Conservation (phyloP, 345 rosid genomes). For the Camelina hispida region DNA sequence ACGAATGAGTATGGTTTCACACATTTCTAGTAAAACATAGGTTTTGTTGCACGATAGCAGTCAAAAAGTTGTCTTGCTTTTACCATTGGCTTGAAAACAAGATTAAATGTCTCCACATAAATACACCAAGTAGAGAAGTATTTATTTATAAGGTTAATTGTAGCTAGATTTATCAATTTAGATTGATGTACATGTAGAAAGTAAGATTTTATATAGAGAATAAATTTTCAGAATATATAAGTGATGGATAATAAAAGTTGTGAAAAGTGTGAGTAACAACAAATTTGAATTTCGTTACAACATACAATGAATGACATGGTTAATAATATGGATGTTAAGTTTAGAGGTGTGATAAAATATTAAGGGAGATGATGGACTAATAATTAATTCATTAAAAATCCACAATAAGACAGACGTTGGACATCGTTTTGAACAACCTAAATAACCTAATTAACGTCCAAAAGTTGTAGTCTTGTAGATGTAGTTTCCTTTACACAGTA, state of each 20-base stretch:
- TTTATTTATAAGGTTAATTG: background rate
- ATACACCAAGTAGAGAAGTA: background rate
- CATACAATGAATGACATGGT: slow-evolving; percentile 27
- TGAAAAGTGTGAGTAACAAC: background rate
- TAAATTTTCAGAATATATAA: background rate
- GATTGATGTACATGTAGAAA: background rate
- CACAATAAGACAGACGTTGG: slow-evolving; percentile 42
- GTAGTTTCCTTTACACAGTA: slow-evolving; percentile 46
- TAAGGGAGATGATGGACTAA: slow-evolving; percentile 24
- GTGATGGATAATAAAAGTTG: background rate
- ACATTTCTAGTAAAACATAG: slow-evolving; percentile 38
- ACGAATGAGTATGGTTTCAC: slow-evolving; percentile 42
- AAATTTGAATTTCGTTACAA: background rate
- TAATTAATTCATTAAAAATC: slow-evolving; percentile 33
- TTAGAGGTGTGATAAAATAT: slow-evolving; percentile 31
- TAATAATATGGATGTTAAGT: slow-evolving; percentile 38
- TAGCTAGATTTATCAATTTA: slow-evolving; percentile 2
- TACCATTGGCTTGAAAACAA: slow-evolving; percentile 33
- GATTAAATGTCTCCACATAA: slow-evolving; percentile 14
- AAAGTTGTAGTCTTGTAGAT: slow-evolving; percentile 32
- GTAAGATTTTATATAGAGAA: background rate
- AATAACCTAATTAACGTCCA: slow-evolving; percentile 48
- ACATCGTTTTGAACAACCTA: slow-evolving; percentile 48
- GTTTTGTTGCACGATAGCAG: slow-evolving; percentile 30
- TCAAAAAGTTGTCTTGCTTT: slow-evolving; percentile 43